Conservation (phyloP, 495 filamentous ascomycete genomes). For the Aspergillus diversus region DNA sequence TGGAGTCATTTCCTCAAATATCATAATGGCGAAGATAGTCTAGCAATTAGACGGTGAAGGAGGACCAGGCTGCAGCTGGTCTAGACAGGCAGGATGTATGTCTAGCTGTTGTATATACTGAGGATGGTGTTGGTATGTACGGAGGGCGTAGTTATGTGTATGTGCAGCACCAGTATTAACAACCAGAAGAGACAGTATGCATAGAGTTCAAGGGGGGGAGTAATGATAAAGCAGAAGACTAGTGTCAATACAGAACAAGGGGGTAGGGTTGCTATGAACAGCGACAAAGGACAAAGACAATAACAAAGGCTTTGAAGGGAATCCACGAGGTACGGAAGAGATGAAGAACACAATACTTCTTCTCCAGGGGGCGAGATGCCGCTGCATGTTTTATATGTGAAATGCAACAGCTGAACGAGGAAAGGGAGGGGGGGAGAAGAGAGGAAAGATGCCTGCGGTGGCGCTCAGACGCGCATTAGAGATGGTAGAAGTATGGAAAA, state of each 20-base stretch:
- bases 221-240: slow-evolving; percentile 13
- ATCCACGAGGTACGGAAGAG: slow-evolving; percentile 26
- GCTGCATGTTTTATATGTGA: slow-evolving; percentile 36
- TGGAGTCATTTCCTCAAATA: slow-evolving; percentile 41
- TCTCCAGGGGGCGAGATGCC: slow-evolving; percentile 24
- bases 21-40: slow-evolving; percentile 17
- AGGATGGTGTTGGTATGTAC: slow-evolving; percentile 3
- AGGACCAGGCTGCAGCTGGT: slow-evolving; percentile 1
- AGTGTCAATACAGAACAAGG: slow-evolving; percentile 23
- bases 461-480: slow-evolving; percentile 27
- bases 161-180: slow-evolving; percentile 6
- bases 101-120: not conserved
- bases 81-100: slow-evolving; percentile 19
- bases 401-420: slow-evolving; percentile 29
- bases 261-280: slow-evolving; percentile 16
- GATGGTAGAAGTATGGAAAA: slow-evolving; percentile 21
- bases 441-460: slow-evolving; percentile 21
- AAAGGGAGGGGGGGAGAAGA: slow-evolving; percentile 17
- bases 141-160: not conserved
- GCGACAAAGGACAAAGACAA: slow-evolving; percentile 10
- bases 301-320: slow-evolving; percentile 6
- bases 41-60: not conserved
- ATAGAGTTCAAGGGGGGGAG: slow-evolving; percentile 17
- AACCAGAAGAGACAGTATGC: not conserved
- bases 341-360: slow-evolving; percentile 20